Evolutionary conservation across 345 rosid genomes (phyloP).

Genomic region (Acer yangbiense): DNA sequence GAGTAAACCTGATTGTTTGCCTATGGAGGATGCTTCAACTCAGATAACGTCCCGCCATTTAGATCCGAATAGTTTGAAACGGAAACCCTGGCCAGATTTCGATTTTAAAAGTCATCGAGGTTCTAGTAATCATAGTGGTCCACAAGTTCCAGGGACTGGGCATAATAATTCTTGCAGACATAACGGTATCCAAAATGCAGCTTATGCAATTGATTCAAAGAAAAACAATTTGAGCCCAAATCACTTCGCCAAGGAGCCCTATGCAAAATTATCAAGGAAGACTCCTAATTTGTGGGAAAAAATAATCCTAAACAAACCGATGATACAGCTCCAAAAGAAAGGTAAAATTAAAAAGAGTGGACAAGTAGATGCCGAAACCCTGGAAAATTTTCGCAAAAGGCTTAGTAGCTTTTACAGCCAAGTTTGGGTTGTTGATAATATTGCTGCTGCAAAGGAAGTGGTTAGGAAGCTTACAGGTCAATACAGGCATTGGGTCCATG

Average conservation of each 20-base stretch:
- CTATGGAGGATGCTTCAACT: constrained; percentile 35
- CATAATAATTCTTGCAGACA: neutral
- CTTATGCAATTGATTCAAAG: neutral
- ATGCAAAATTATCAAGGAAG: neutral
- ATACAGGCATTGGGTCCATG: constrained; percentile 68
- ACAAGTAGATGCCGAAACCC: constrained; percentile 20
- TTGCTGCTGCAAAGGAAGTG: constrained; percentile 52
- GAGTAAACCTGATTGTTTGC: constrained; percentile 16
- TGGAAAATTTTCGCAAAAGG: constrained; percentile 30
- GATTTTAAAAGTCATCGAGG: constrained; percentile 16
- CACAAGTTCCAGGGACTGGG: neutral
- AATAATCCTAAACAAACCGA: neutral
- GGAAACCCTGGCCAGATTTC: neutral
- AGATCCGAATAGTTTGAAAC: constrained; percentile 15
- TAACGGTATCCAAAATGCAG: neutral
- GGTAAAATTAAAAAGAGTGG: neutral
- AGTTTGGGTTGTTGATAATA: constrained; percentile 69
- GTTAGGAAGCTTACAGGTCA: constrained; percentile 59
- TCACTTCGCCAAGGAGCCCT: too few relatives aligned
- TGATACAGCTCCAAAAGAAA: neutral
- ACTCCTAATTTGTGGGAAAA: neutral
- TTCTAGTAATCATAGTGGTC: constrained; percentile 4
- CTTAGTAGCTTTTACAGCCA: constrained; percentile 59
- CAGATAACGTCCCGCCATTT: constrained; percentile 34
- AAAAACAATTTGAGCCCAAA: neutral